Conservation (phyloP, 2,329 filamentous ascomycete genomes). For the Ramichloridium luteum region DNA sequence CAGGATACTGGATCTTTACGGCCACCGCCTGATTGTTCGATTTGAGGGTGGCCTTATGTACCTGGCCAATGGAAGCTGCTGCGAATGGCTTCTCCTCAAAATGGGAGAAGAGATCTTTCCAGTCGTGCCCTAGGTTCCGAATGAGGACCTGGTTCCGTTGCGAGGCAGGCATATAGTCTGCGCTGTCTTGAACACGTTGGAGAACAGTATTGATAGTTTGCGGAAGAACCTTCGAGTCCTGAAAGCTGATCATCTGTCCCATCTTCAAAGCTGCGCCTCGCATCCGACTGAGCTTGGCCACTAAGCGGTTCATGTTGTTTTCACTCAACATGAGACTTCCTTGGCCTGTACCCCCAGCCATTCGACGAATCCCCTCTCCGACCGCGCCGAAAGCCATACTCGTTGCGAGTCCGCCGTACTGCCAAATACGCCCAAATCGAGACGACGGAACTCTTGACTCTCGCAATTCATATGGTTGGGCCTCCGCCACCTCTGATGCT, state of each 20-base stretch:
- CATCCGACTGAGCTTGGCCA: constrained; percentile 89
- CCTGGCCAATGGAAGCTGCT: constrained; percentile 92
- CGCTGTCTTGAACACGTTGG: constrained; percentile 87
- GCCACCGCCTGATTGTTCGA: constrained; percentile 66
- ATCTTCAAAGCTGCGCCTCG: constrained; percentile 92
- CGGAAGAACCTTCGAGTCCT: constrained; percentile 91
- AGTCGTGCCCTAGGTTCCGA: constrained; percentile 67
- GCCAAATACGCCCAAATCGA: constrained; percentile 77
- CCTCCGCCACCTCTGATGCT: neutral
- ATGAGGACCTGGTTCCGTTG: constrained; percentile 77
- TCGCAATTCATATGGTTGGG: constrained; percentile 51
- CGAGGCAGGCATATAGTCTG: constrained; percentile 94
- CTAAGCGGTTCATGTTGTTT: constrained; percentile 83
- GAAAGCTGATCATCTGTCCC: constrained; percentile 96
- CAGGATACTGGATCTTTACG: constrained; percentile 95
- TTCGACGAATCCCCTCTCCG: constrained; percentile 69
- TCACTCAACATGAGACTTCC: constrained; percentile 81
- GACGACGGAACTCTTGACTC: constrained; percentile 88
- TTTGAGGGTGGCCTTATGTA: constrained; percentile 72
- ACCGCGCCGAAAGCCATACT: constrained; percentile 93
- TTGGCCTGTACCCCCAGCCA: constrained; percentile 48
- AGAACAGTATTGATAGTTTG: constrained; percentile 76
- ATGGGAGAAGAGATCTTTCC: constrained; percentile 68
- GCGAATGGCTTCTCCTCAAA: constrained; percentile 91
- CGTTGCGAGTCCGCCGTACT: constrained; percentile 83